A percentile compares a stretch with the other conserved stretches of the same genome.
Conservation (phyloP, 176 grass and related monocot genomes). For the Dendrocalamus sinicus region DNA sequence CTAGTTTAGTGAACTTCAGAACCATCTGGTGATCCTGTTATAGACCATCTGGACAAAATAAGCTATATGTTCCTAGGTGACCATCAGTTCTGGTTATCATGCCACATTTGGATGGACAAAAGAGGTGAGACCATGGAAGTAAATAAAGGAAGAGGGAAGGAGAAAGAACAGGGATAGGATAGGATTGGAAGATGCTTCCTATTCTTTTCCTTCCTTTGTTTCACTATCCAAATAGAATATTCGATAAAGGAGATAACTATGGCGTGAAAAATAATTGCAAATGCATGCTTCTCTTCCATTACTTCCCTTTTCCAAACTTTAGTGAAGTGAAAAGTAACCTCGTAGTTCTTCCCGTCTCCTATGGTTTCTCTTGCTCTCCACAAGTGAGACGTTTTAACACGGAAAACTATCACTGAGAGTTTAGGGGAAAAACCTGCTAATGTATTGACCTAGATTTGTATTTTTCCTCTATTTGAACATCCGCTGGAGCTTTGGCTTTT, state of each 20-base stretch:
- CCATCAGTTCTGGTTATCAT: not conserved
- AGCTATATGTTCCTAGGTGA: not conserved
- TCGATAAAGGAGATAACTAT: not conserved
- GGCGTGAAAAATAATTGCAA: not conserved
- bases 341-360: not conserved
- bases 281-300: not conserved
- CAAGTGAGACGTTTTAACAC: not conserved
- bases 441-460: not conserved
- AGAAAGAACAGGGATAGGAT: not conserved
- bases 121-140: not conserved
- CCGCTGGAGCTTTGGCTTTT: not conserved
- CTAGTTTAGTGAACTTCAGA: not conserved
- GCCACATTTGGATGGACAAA: not conserved
- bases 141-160: not conserved
- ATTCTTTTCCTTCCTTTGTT: not conserved
- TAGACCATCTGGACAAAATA: conserved; percentile 1
- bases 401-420: not conserved
- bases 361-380: not conserved
- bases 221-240: not conserved
- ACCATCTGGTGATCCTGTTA: not conserved
- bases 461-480: not conserved
- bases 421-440: not conserved
- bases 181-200: not conserved
- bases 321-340: not conserved
- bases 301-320: not conserved